Percentiles rank a stretch among this genome's conserved stretches.
These are phyloP conservation scores for Flaveria ramosissima DNA, from an alignment of 129 eudicot genomes.

Conservation along the genomic window DNA sequence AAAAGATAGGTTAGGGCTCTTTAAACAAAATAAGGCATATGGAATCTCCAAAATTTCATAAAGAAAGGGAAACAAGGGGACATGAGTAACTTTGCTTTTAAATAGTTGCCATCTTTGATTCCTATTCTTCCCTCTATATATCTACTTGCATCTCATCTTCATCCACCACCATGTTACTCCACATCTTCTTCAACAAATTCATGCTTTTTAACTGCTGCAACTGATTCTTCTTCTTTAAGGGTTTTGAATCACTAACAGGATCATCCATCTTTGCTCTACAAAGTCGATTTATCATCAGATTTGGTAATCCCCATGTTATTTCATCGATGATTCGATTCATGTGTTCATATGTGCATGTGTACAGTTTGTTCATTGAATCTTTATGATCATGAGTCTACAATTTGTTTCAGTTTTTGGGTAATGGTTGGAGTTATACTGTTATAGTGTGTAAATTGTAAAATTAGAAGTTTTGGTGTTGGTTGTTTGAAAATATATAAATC, in stretches of 20 bases:
- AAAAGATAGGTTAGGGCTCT: no score
- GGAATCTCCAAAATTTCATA: neutral
- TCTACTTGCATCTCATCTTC: slow-evolving; percentile 6
- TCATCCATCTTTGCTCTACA: neutral
- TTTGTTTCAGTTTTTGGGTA: slow-evolving; percentile 25
- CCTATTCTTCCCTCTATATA: slow-evolving; percentile 27
- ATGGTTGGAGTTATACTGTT: neutral
- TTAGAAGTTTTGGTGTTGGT: neutral
- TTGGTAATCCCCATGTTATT: slow-evolving; percentile 11
- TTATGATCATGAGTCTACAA: neutral
- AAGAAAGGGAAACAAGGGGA: slow-evolving; percentile 5
- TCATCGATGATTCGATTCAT: neutral
- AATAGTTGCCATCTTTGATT: slow-evolving; percentile 42
- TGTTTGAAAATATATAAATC: neutral
- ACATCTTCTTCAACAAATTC: neutral
- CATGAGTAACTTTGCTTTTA: slow-evolving; percentile 25
- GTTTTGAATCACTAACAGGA: slow-evolving; percentile 20
- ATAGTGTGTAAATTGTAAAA: slow-evolving; percentile 3
- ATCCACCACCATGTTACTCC: neutral
- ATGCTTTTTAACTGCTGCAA: neutral
- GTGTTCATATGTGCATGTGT: neutral
- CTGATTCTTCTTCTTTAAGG: slow-evolving; percentile 9
- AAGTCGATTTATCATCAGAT: slow-evolving; percentile 12
- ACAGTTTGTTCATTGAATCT: neutral
- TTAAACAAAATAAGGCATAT: no score